These are phyloP conservation scores for Puccinia triticina DNA, from an alignment of 1,284 basidiomycete species.

Conservation along the genomic window DNA sequence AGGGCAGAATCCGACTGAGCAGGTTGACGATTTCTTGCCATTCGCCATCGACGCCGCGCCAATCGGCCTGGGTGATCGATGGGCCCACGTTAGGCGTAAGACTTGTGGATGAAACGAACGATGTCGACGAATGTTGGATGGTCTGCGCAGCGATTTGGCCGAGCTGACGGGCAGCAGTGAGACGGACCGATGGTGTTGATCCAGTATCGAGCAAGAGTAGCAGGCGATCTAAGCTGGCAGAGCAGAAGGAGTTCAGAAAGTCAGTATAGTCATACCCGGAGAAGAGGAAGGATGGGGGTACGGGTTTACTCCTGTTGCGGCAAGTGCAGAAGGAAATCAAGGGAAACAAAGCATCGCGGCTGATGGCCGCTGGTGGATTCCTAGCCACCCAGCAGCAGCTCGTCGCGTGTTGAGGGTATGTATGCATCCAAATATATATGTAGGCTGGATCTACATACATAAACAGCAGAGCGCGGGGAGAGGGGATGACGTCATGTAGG, in stretches of 20 bases:
- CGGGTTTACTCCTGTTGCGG: too few species aligned
- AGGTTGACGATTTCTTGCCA: conserved; percentile 79
- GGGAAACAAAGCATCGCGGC: neutral
- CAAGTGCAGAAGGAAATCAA: neutral
- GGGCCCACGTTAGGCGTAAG: conserved; percentile 51
- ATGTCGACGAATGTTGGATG: conserved; percentile 61
- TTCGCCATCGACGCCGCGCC: conserved; percentile 68
- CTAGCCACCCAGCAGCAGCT: neutral
- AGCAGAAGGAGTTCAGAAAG: neutral
- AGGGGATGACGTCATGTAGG: neutral
- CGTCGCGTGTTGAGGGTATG: neutral
- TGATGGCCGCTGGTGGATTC: neutral
- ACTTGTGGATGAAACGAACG: conserved; percentile 51
- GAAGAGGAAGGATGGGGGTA: neutral
- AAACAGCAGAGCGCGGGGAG: neutral
- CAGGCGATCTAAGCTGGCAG: conserved; percentile 77
- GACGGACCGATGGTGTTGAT: conserved; percentile 78
- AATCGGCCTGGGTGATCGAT: conserved; percentile 53
- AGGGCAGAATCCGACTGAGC: conserved; percentile 80
- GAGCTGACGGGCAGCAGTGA: conserved; percentile 87
- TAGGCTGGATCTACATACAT: neutral
- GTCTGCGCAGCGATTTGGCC: conserved; percentile 83
- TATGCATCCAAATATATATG: neutral
- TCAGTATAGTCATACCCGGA: neutral
- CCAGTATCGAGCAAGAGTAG: conserved; percentile 87